Conservation (phyloP, 805 yeast genomes). For the Candida easanensis region DNA sequence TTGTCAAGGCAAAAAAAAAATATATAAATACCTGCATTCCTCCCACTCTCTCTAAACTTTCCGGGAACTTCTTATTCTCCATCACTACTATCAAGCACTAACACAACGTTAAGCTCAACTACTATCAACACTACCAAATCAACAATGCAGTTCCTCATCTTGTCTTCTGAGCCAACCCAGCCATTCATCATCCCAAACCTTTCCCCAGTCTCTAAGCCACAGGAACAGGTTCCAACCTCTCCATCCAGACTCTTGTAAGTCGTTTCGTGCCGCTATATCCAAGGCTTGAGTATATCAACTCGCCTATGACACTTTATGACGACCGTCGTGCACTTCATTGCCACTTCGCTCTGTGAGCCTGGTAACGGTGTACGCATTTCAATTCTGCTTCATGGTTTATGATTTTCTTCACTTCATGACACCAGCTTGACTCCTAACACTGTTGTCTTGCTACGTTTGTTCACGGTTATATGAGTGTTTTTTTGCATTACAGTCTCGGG, state of each 20-base stretch:
- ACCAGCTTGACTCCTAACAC: too few species aligned
- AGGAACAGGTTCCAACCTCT: constrained; percentile 2
- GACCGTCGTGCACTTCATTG: too few species aligned
- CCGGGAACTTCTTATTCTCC: neutral
- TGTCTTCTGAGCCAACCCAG: constrained; percentile 53
- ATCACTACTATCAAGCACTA: neutral
- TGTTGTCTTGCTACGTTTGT: too few species aligned
- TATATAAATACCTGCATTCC: constrained; percentile 2
- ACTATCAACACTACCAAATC: neutral
- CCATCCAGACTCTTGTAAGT: constrained; percentile 8
- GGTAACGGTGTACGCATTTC: too few species aligned
- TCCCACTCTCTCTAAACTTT: neutral
- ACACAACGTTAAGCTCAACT: neutral
- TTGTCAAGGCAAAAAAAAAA: neutral
- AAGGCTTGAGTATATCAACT: neutral
- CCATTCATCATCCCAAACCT: constrained; percentile 66
- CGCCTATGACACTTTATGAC: too few species aligned
- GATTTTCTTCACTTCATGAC: too few species aligned
- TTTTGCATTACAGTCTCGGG: neutral
- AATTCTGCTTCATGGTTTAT: too few species aligned
- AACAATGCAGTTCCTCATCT: constrained; percentile 42
- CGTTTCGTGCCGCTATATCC: neutral
- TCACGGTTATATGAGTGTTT: too few species aligned
- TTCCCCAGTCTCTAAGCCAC: constrained; percentile 44
- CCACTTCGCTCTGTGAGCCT: too few species aligned